phyloP scores from a whole-genome alignment of 495 filamentous ascomycete species.

The Staphylotrichum longicolle region DNA sequence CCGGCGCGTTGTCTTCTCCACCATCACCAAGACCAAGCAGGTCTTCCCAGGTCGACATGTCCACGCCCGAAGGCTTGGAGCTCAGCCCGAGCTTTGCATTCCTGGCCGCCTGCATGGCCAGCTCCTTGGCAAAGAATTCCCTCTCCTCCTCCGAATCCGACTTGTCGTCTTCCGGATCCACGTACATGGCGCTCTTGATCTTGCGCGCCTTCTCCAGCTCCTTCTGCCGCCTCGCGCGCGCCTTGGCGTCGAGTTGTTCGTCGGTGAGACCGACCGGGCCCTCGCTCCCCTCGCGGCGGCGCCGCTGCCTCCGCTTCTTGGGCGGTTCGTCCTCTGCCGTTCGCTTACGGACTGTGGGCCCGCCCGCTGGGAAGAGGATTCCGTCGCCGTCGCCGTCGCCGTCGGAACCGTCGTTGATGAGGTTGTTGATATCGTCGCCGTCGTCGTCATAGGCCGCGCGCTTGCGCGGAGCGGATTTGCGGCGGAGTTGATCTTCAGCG shows the following conservation, averaged over 20 bases:
- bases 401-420: slow-evolving; percentile 63
- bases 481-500: slow-evolving; percentile 72
- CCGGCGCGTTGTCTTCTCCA: slow-evolving; percentile 6
- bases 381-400: slow-evolving; percentile 48
- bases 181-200: slow-evolving; percentile 81
- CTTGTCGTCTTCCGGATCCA: slow-evolving; percentile 78
- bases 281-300: slow-evolving; percentile 42
- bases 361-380: slow-evolving; percentile 63
- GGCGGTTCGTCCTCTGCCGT: slow-evolving; percentile 45
- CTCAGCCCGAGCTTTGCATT: slow-evolving; percentile 31
- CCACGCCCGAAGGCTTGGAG: slow-evolving; percentile 2
- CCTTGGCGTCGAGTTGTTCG: slow-evolving; percentile 44
- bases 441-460: slow-evolving; percentile 62
- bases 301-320: slow-evolving; percentile 44
- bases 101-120: slow-evolving; percentile 37
- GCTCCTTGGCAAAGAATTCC: slow-evolving; percentile 70
- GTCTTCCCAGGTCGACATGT: slow-evolving; percentile 14
- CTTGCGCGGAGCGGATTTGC: slow-evolving; percentile 56
- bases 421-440: slow-evolving; percentile 51
- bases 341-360: slow-evolving; percentile 54
- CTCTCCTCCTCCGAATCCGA: slow-evolving; percentile 65
- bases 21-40: slow-evolving; percentile 18
- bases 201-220: slow-evolving; percentile 64
- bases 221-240: slow-evolving; percentile 52
- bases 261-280: slow-evolving; percentile 52